Conservation (phyloP, 345 rosid species). For the Turnera subulata region DNA sequence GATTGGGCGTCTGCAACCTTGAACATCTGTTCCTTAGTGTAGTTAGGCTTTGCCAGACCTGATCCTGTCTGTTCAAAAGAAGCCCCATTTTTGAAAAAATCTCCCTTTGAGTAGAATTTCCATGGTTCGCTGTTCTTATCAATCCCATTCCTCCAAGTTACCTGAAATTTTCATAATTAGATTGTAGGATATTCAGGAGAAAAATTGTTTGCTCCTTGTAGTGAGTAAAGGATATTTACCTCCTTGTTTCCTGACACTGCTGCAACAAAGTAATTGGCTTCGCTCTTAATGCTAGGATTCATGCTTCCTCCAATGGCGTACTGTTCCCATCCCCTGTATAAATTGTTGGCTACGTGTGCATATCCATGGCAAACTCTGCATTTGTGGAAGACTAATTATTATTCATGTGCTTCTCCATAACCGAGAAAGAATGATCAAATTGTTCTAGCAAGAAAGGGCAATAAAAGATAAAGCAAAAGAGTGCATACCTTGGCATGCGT, state of each 20-base stretch:
- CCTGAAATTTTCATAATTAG: constrained; percentile 15
- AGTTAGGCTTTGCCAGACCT: constrained; percentile 47
- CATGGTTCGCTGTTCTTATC: constrained; percentile 28
- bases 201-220: background rate
- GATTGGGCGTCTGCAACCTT: constrained; percentile 36
- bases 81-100: constrained; percentile 59
- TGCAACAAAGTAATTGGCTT: constrained; percentile 55
- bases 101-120: constrained; percentile 56
- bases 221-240: background rate
- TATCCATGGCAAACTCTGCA: constrained; percentile 64
- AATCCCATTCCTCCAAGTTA: constrained; percentile 48
- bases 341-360: constrained; percentile 69
- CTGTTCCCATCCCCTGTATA: constrained; percentile 73
- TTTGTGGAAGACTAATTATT: background rate
- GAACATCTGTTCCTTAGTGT: constrained; percentile 37
- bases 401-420: background rate
- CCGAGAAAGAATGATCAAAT: background rate
- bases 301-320: no score
- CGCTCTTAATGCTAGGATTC: constrained; percentile 63
- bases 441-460: background rate
- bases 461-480: background rate
- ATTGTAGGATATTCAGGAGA: no score
- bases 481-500: constrained; percentile 63
- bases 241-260: background rate
- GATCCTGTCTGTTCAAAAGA: constrained; percentile 40